Conservation (phyloP, 768 basidiomycete genomes). For the Pulveroboletus sp. region DNA sequence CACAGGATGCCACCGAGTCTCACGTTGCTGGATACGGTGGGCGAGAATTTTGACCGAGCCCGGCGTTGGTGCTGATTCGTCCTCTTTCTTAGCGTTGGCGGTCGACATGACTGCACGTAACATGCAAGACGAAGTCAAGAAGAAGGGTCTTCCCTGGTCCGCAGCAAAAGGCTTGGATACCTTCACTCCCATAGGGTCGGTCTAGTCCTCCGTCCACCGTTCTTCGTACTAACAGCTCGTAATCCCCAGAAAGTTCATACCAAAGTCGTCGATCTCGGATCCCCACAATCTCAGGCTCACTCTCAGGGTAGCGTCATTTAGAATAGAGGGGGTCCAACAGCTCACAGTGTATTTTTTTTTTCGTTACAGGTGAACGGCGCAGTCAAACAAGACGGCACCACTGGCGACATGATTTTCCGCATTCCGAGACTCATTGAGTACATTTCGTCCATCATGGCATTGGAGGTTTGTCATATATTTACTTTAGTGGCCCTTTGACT, state of each 20-base stretch:
- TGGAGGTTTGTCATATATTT: slow-evolving; percentile 58
- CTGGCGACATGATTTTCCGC: slow-evolving; percentile 86
- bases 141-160: slow-evolving; percentile 95
- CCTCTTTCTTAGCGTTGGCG: slow-evolving; percentile 59
- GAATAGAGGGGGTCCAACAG: background rate
- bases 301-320: slow-evolving; percentile 51
- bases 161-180: slow-evolving; percentile 96
- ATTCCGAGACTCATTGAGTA: slow-evolving; percentile 87
- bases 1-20: slow-evolving; percentile 60
- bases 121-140: slow-evolving; percentile 89
- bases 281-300: slow-evolving; percentile 72
- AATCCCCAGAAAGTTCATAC: slow-evolving; percentile 65
- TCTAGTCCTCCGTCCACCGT: background rate
- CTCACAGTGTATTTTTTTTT: background rate
- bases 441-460: slow-evolving; percentile 91
- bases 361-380: slow-evolving; percentile 69
- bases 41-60: slow-evolving; percentile 8
- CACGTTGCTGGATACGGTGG: slow-evolving; percentile 91
- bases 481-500: background rate
- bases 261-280: slow-evolving; percentile 62
- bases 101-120: slow-evolving; percentile 97
- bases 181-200: slow-evolving; percentile 85
- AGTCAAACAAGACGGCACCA: slow-evolving; percentile 80
- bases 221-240: background rate
- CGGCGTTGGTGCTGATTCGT: background rate